Conservation (phyloP, 345 rosid genomes). For the Aegle marmelos region DNA sequence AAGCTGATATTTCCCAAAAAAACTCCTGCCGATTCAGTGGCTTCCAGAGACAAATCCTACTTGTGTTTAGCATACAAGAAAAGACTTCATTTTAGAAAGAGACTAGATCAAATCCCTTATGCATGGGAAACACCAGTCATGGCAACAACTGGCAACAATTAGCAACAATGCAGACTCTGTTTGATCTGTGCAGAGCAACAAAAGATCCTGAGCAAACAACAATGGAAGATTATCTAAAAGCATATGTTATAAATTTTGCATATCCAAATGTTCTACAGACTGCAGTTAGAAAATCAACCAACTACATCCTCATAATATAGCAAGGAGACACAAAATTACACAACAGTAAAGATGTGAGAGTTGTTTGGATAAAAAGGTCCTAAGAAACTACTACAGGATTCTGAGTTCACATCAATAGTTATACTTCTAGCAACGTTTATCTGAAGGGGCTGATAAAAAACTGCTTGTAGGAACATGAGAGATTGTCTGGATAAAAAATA, state of each 20-base stretch:
- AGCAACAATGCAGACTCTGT: neutral
- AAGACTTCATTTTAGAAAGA: neutral
- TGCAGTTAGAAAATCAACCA: neutral
- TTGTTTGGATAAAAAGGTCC: neutral
- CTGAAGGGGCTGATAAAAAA: neutral
- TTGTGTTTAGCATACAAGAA: neutral
- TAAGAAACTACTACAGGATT: neutral
- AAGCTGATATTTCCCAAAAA: neutral
- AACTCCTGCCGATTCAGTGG: neutral
- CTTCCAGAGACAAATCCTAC: neutral
- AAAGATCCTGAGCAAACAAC: neutral
- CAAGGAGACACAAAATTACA: neutral
- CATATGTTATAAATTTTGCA: no score
- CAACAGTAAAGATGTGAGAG: neutral
- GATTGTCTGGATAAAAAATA: neutral
- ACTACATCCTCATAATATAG: neutral
- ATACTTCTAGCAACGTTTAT: neutral
- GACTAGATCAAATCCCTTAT: neutral
- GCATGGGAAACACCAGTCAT: neutral
- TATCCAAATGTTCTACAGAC: neutral
- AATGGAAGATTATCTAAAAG: no score
- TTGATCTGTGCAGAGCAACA: neutral
- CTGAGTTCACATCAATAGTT: neutral
- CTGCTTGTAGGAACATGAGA: neutral
- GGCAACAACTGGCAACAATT: slow-evolving; percentile 5